phyloP scores from a whole-genome alignment of 352 stramenopile species.

The Phytophthora pini region DNA sequence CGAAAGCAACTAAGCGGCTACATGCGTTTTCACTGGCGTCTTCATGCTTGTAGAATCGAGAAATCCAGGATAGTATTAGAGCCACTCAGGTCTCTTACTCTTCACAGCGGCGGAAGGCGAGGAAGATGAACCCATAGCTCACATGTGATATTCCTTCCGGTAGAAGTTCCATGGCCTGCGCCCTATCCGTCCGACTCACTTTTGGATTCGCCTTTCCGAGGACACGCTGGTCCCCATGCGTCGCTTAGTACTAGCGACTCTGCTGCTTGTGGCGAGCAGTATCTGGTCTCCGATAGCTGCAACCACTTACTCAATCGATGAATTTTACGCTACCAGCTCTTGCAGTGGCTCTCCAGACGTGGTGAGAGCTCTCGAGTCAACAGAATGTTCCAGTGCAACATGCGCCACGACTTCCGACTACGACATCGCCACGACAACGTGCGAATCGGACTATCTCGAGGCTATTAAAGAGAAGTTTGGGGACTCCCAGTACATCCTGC shows the following conservation, averaged over 20 bases:
- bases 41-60: too few species aligned
- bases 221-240: not conserved
- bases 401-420: constrained; percentile 1
- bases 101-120: too few species aligned
- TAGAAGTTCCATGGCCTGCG: too few species aligned
- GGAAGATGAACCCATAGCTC: too few species aligned
- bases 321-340: not conserved
- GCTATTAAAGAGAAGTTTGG: not conserved
- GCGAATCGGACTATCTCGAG: not conserved
- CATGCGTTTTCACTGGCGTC: too few species aligned
- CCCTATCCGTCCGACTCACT: not conserved
- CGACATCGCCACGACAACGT: not conserved
- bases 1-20: too few species aligned
- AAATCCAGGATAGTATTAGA: too few species aligned
- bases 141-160: too few species aligned
- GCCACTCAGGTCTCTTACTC: too few species aligned
- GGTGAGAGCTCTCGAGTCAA: not conserved
- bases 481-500: not conserved
- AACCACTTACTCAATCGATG: not conserved
- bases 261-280: not conserved
- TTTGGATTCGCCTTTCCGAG: not conserved
- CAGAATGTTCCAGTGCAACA: not conserved
- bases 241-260: not conserved
- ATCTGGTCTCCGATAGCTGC: not conserved
- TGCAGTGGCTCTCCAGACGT: not conserved